A percentile compares a stretch with the other conserved stretches of the same genome.
phyloP scores from a whole-genome alignment of 2,329 filamentous ascomycete species.

The Cladosporium halotolerans region DNA sequence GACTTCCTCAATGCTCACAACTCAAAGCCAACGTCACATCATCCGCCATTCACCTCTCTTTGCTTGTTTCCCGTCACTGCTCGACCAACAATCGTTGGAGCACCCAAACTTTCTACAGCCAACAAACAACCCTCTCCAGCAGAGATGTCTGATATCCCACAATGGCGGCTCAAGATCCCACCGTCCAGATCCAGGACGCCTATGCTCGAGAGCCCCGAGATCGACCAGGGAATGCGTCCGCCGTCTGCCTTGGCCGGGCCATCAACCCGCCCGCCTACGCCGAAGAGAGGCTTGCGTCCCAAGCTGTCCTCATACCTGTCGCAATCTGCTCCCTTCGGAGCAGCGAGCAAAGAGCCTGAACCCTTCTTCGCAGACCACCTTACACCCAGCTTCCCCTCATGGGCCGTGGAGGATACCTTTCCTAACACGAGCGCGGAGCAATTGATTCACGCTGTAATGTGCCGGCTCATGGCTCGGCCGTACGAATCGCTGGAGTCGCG shows the following conservation, averaged over 20 bases:
- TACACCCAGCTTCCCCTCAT: slow-evolving; percentile 19
- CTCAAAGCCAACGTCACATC: neutral
- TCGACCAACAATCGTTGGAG: too few species aligned
- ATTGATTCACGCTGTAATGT: slow-evolving; percentile 28
- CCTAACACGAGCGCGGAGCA: slow-evolving; percentile 23
- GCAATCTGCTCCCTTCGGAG: slow-evolving; percentile 20
- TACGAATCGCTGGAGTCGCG: slow-evolving; percentile 23
- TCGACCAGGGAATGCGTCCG: slow-evolving; percentile 17
- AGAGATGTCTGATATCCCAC: slow-evolving; percentile 30
- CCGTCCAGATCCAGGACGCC: slow-evolving; percentile 26
- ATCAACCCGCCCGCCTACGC: slow-evolving; percentile 20
- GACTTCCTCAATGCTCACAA: neutral
- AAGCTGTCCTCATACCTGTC: slow-evolving; percentile 37
- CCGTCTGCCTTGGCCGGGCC: neutral
- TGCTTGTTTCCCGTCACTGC: too few species aligned
- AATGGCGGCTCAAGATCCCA: slow-evolving; percentile 32
- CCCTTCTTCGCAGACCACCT: slow-evolving; percentile 21
- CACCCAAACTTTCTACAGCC: too few species aligned
- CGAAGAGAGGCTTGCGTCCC: slow-evolving; percentile 32
- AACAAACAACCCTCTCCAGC: neutral
- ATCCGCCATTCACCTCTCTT: neutral
- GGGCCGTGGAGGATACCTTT: slow-evolving; percentile 23
- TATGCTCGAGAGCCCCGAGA: slow-evolving; percentile 26
- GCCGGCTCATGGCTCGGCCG: slow-evolving; percentile 25
- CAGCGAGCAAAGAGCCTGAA: slow-evolving; percentile 11